These are phyloP conservation scores for Bondarzewia mesenterica DNA, from an alignment of 1,284 basidiomycete species.

Conservation along the genomic window DNA sequence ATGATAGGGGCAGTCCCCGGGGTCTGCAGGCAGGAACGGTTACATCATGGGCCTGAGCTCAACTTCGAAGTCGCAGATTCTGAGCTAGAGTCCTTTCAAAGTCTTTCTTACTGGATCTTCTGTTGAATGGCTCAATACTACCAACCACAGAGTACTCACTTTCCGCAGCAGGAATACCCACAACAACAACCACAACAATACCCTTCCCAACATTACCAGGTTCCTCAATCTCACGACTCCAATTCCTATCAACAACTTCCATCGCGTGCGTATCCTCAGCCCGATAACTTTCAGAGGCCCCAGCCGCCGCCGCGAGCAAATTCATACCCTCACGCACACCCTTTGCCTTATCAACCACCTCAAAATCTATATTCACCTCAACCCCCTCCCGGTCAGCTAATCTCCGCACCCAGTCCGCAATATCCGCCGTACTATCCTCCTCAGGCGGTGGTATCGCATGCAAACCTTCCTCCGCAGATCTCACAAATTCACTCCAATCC, in stretches of 20 bases:
- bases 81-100: too few relatives aligned
- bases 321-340: background rate
- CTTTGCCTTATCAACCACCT: background rate
- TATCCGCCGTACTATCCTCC: background rate
- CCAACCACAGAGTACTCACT: background rate
- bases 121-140: background rate
- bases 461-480: constrained; percentile 6
- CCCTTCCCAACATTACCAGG: background rate
- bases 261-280: background rate
- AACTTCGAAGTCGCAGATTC: too few relatives aligned
- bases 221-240: background rate
- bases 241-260: background rate
- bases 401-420: constrained; percentile 4
- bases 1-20: too few relatives aligned
- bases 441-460: background rate
- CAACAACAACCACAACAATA: background rate
- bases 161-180: background rate
- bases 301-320: background rate
- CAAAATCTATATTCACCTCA: background rate
- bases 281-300: background rate
- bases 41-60: too few relatives aligned
- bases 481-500: background rate
- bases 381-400: background rate
- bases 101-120: too few relatives aligned
- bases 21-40: too few relatives aligned